A percentile compares a stretch with the other conserved stretches of the same genome.
These are phyloP conservation scores for Daldinia concentrica DNA, from an alignment of 495 filamentous ascomycete species.

Conservation along the genomic window DNA sequence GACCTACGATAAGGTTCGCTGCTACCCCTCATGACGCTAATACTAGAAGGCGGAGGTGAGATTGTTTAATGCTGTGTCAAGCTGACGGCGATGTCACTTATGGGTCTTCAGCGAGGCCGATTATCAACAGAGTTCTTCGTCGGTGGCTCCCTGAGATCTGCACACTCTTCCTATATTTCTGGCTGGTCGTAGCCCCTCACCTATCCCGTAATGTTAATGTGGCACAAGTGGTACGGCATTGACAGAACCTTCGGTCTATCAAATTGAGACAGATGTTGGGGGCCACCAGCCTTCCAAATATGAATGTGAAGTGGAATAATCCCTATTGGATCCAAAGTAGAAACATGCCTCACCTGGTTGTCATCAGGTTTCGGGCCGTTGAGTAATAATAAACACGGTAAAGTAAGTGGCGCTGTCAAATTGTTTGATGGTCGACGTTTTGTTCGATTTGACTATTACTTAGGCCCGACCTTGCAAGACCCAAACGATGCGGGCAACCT, in stretches of 20 bases:
- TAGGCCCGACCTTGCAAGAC: constrained; percentile 18
- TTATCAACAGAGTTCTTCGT: constrained; percentile 10
- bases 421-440: not conserved
- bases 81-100: constrained; percentile 31
- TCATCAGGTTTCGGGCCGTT: constrained; percentile 20
- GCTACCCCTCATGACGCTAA: constrained; percentile 43
- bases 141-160: constrained; percentile 19
- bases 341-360: constrained; percentile 12
- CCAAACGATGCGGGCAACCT: constrained; percentile 13
- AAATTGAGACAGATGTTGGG: constrained; percentile 34
- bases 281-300: constrained; percentile 22
- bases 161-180: constrained; percentile 15
- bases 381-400: constrained; percentile 7
- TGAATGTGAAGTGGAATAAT: constrained; percentile 8
- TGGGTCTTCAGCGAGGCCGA: constrained; percentile 27
- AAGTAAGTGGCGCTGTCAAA: constrained; percentile 3
- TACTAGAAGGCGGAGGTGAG: constrained; percentile 42
- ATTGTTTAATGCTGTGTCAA: constrained; percentile 38
- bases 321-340: constrained; percentile 15
- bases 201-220: constrained; percentile 3
- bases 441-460: constrained; percentile 4
- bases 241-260: constrained; percentile 20
- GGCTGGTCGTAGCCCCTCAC: constrained; percentile 4
- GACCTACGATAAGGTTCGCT: constrained; percentile 39
- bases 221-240: constrained; percentile 8